Conservation (phyloP, 345 rosid genomes). For the Pugionium cornutum region DNA sequence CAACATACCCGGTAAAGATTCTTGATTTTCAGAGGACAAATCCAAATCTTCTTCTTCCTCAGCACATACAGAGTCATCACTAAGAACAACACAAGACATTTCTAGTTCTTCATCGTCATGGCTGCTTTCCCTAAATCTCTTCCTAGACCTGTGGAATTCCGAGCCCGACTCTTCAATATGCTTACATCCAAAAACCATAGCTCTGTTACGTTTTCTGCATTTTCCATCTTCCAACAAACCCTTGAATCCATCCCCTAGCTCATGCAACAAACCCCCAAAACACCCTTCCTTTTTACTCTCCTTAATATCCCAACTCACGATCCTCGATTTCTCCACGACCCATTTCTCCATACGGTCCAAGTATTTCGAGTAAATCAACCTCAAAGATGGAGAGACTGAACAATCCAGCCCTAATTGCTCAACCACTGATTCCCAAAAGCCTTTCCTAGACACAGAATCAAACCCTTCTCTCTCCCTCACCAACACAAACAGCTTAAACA, state of each 20-base stretch:
- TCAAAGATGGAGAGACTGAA: constrained; percentile 44
- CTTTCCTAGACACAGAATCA: constrained; percentile 49
- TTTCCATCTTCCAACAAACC: constrained; percentile 41
- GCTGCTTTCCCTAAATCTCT: constrained; percentile 19
- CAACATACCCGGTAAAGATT: constrained; percentile 51
- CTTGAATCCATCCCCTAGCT: constrained; percentile 52
- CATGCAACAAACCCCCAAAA: constrained; percentile 38
- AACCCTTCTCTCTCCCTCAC: constrained; percentile 66
- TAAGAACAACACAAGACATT: constrained; percentile 19
- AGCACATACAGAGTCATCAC: constrained; percentile 19
- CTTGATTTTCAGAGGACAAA: constrained; percentile 22
- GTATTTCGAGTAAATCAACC: constrained; percentile 57
- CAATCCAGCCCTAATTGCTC: constrained; percentile 53
- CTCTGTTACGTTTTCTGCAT: constrained; percentile 30
- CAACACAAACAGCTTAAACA: constrained; percentile 61
- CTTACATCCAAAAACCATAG: constrained; percentile 29
- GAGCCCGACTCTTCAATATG: constrained; percentile 20
- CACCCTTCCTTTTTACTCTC: constrained; percentile 34
- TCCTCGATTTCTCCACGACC: constrained; percentile 38
- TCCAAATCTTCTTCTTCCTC: constrained; percentile 28
- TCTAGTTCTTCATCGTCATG: constrained; percentile 39
- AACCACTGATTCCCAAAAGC: constrained; percentile 58
- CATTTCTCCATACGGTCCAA: constrained; percentile 57
- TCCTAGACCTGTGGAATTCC: constrained; percentile 18
- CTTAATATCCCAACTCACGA: constrained; percentile 33